Percentiles rank a stretch among this genome's conserved stretches.
phyloP scores from a whole-genome alignment of 1,284 basidiomycete genomes.

The Abortiporus biennis region DNA sequence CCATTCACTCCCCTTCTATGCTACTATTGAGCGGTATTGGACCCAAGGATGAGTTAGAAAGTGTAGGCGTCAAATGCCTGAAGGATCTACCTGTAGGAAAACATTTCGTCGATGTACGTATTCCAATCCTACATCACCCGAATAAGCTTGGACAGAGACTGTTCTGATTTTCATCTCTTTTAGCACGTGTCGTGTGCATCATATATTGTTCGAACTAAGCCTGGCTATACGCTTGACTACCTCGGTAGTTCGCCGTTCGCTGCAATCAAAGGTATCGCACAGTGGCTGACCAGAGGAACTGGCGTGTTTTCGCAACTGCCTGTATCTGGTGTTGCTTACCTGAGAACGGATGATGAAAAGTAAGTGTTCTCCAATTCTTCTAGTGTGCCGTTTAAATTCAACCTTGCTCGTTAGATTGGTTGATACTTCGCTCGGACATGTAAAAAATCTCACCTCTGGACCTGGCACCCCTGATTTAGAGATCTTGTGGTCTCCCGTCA shows the following conservation, averaged over 20 bases:
- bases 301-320: slow-evolving; percentile 23
- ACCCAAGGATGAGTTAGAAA: slow-evolving; percentile 27
- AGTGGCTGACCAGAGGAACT: slow-evolving; percentile 26
- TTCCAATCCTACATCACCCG: background rate
- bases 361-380: slow-evolving; percentile 7
- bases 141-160: background rate
- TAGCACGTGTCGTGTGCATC: slow-evolving; percentile 26
- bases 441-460: slow-evolving; percentile 20
- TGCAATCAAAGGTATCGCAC: slow-evolving; percentile 19
- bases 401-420: background rate
- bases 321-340: slow-evolving; percentile 21
- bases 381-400: background rate
- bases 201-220: slow-evolving; percentile 22
- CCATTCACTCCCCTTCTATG: slow-evolving; percentile 39
- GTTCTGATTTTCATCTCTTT: background rate
- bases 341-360: slow-evolving; percentile 26
- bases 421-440: background rate
- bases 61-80: slow-evolving; percentile 29
- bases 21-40: slow-evolving; percentile 47
- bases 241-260: slow-evolving; percentile 19
- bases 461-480: slow-evolving; percentile 31
- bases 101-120: slow-evolving; percentile 32
- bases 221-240: slow-evolving; percentile 25
- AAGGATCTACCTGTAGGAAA: slow-evolving; percentile 37
- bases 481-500: slow-evolving; percentile 24